Evolutionary conservation across 495 filamentous ascomycete species (phyloP).

Genomic region (Podospora bellae-mahoneyi): DNA sequence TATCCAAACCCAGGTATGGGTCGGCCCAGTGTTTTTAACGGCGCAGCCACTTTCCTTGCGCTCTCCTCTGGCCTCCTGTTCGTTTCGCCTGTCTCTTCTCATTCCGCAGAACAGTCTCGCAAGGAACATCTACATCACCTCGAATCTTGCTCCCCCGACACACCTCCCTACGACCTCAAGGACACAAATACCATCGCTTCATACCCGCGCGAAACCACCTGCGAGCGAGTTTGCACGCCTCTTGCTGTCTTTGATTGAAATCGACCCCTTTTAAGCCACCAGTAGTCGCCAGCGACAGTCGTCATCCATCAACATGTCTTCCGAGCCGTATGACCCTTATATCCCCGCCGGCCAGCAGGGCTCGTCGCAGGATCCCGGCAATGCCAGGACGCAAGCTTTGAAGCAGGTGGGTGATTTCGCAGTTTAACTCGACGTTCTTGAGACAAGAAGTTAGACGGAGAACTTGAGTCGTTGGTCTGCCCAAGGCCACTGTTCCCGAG

Average conservation of each 20-base stretch:
- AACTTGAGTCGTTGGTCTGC: background rate
- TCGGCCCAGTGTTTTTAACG: constrained; percentile 12
- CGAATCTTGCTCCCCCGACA: constrained; percentile 13
- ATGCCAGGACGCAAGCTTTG: constrained; percentile 58
- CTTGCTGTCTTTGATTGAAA: background rate
- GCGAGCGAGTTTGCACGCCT: constrained; percentile 6
- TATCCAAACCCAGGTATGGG: constrained; percentile 1
- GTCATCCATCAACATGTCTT: constrained; percentile 50
- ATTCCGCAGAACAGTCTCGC: constrained; percentile 32
- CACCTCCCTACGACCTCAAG: background rate
- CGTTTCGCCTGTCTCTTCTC: constrained; percentile 27
- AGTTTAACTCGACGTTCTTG: background rate
- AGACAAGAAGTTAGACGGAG: background rate
- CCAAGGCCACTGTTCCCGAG: background rate
- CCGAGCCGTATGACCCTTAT: constrained; percentile 84
- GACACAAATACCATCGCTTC: background rate
- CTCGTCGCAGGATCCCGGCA: constrained; percentile 38
- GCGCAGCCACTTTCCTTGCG: constrained; percentile 25
- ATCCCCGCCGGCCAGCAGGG: constrained; percentile 66
- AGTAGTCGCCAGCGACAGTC: constrained; percentile 10
- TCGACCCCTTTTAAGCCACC: constrained; percentile 1
- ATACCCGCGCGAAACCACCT: background rate
- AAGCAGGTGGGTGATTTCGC: constrained; percentile 65
- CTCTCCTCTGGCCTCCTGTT: constrained; percentile 26
- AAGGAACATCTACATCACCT: constrained; percentile 23